Percentiles rank a stretch among this genome's conserved stretches.
Conservation (phyloP, 176 grass and related monocot genomes). For the Alopecurus myosuroides region DNA sequence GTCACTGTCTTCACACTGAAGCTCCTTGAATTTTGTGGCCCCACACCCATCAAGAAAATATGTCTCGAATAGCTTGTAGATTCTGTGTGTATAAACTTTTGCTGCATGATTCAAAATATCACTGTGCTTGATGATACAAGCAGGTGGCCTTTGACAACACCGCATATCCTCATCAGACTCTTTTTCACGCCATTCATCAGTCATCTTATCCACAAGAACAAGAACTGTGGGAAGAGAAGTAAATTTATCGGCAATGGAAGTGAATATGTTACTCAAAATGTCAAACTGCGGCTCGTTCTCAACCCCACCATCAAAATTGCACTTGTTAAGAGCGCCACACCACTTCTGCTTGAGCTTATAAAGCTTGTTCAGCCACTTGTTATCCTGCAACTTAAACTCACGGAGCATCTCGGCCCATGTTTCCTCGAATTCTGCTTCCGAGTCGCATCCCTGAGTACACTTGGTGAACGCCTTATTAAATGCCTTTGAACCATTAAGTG, state of each 20-base stretch:
- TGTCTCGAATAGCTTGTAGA: slow-evolving; percentile 78
- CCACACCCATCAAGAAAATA: slow-evolving; percentile 86
- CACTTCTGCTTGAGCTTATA: slow-evolving; percentile 71
- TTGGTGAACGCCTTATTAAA: slow-evolving; percentile 72
- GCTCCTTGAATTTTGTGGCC: slow-evolving; percentile 60
- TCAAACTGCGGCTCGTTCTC: slow-evolving; percentile 69
- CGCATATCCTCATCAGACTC: slow-evolving; percentile 72
- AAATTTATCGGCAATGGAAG: slow-evolving; percentile 45
- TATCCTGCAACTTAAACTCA: slow-evolving; percentile 69
- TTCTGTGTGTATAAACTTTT: slow-evolving; percentile 74
- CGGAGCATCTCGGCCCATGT: slow-evolving; percentile 65
- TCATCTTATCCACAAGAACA: slow-evolving; percentile 48
- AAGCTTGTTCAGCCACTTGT: slow-evolving; percentile 82
- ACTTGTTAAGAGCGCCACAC: slow-evolving; percentile 69
- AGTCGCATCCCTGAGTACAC: slow-evolving; percentile 64
- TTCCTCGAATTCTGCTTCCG: slow-evolving; percentile 61
- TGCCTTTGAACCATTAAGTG: slow-evolving; percentile 57
- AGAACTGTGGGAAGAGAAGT: slow-evolving; percentile 36
- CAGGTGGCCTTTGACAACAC: slow-evolving; percentile 51
- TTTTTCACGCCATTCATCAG: slow-evolving; percentile 63
- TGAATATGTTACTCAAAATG: slow-evolving; percentile 64
- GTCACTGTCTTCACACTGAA: slow-evolving; percentile 39
- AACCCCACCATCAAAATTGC: slow-evolving; percentile 64
- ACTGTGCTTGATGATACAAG: slow-evolving; percentile 68
- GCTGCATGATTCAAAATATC: slow-evolving; percentile 80